These are phyloP conservation scores for Ophiostoma tasmaniense DNA, from an alignment of 2,329 filamentous ascomycete species.

Conservation along the genomic window DNA sequence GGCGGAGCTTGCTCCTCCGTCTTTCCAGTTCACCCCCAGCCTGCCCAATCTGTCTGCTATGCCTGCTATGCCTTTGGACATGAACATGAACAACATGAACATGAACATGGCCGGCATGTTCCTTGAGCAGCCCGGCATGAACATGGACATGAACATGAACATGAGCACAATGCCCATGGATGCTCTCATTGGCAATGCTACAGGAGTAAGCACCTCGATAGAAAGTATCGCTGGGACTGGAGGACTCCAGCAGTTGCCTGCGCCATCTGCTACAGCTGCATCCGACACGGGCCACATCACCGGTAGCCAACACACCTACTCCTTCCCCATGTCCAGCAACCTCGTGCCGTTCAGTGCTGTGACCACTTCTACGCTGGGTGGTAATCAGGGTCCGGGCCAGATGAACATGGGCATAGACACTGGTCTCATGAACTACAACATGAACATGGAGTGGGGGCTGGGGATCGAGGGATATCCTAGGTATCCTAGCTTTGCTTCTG, in stretches of 20 bases:
- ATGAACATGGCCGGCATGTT: too few relatives aligned
- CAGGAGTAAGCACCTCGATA: neutral
- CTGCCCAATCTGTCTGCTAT: too few relatives aligned
- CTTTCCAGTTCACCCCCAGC: too few relatives aligned
- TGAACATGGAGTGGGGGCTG: neutral
- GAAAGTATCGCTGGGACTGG: neutral
- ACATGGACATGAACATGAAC: neutral
- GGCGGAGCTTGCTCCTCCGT: neutral
- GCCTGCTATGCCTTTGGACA: too few relatives aligned
- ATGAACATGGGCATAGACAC: neutral
- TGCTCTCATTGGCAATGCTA: too few relatives aligned
- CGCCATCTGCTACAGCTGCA: neutral
- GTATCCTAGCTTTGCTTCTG: too few relatives aligned
- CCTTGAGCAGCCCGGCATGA: neutral
- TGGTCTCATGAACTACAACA: neutral
- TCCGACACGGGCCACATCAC: neutral
- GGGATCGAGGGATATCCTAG: neutral
- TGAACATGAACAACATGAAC: too few relatives aligned
- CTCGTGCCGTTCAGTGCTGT: neutral
- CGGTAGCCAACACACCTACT: neutral
- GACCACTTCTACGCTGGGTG: neutral
- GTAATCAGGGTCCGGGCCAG: neutral
- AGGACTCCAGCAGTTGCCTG: neutral
- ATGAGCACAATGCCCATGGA: neutral
- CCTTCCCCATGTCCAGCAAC: neutral